Evolutionary conservation across 257 asterid species (phyloP), one percentile per base, ranked within the genome.

Genomic region (Lantana camara): DNA sequence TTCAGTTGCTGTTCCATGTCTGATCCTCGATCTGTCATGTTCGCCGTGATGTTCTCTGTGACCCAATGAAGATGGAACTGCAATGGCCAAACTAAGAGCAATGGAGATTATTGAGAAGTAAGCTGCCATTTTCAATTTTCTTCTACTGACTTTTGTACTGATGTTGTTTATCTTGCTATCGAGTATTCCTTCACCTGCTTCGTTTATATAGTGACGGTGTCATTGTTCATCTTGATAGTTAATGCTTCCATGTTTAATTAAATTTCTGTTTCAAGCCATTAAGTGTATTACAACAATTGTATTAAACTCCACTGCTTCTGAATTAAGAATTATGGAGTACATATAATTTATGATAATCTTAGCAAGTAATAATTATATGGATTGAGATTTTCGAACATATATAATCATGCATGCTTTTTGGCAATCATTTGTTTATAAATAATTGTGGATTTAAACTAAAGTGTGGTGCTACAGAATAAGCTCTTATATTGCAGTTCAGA

Each of bases 181-280:
- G 32, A 14, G 12, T 32, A 10, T 54, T 34, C 29, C 42, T 10
- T 35, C 11, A 35, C 8, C 1, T 5, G 45, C 16, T 32, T 55
- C 62, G 47, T 24, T 67, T 73, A 67, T 73, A 67, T 73, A 67
- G 46, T 62, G 24, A 52, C n/a, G 6, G 20, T 27, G 15, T 61
- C 19, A n/a, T 20, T 5, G 5, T 69, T 57, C 16, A 9, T 27
- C 5, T 37, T 37, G 27, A 7, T 32, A 30, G 12, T 69, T 57
- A 48, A 57, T 73, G 51, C 30, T 24, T 38, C 23, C 15, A 4
- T 42, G 19, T 42, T 29, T 29, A 22, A 60, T n/a, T n/a, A n/a
- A n/a, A n/a, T n/a, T n/a, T n/a, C n/a, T n/a, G 65, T 63, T 46
- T 49, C 51, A 37, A 16, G 15, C 44, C 20, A 12, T 27, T 27